Conservation (phyloP, 1,284 basidiomycete genomes). For the Sanghuangporus weigelae region DNA sequence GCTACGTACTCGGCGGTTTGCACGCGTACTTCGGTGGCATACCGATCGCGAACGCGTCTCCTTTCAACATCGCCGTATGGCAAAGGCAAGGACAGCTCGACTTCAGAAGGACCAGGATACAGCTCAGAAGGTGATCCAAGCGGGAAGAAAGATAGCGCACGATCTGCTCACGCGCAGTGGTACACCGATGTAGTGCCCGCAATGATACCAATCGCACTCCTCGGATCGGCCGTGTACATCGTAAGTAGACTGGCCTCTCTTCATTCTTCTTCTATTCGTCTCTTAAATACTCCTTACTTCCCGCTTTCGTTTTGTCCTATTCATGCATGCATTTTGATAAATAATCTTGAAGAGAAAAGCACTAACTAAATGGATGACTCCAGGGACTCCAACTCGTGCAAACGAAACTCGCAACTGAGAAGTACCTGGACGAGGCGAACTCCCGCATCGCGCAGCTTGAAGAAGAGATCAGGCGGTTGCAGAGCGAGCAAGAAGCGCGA, state of each 20-base stretch:
- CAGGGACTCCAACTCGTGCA: constrained; percentile 64
- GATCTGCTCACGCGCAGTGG: constrained; percentile 55
- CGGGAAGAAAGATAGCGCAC: constrained; percentile 8
- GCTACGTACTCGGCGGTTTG: background rate
- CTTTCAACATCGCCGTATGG: background rate
- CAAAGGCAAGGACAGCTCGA: background rate
- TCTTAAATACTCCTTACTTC: background rate
- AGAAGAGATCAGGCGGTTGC: constrained; percentile 46
- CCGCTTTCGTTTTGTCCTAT: constrained; percentile 5
- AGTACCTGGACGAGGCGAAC: constrained; percentile 55
- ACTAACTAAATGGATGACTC: background rate
- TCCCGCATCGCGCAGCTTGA: constrained; percentile 51
- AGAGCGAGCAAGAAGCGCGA: constrained; percentile 18
- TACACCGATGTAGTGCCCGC: constrained; percentile 64
- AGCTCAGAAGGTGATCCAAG: background rate
- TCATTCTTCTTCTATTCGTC: background rate
- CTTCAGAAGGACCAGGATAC: background rate
- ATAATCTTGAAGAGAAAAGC: background rate
- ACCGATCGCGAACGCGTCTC: background rate
- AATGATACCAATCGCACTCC: constrained; percentile 70
- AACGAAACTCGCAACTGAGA: constrained; percentile 60
- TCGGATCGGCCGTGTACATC: constrained; percentile 73
- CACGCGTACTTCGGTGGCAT: background rate
- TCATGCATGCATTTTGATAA: background rate
- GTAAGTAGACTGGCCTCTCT: constrained; percentile 35